phyloP scores from a whole-genome alignment of 1,284 basidiomycete genomes.

The Ustilago xerochloae region DNA sequence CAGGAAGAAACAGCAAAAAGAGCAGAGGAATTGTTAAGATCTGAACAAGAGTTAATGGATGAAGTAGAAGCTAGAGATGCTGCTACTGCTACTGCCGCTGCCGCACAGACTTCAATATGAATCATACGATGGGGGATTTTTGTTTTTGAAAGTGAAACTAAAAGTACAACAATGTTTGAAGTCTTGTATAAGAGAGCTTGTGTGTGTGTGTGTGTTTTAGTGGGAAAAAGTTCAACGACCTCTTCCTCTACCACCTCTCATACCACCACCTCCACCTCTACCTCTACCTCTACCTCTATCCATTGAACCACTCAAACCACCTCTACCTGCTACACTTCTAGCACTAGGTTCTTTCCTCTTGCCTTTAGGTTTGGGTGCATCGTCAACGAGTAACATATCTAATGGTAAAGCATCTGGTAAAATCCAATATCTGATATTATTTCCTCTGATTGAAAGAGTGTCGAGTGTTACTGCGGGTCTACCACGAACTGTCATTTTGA shows the following conservation, averaged over 20 bases:
- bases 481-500: slow-evolving; percentile 92
- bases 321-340: slow-evolving; percentile 37
- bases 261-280: slow-evolving; percentile 38
- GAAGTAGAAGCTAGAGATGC: slow-evolving; percentile 47
- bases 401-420: slow-evolving; percentile 95
- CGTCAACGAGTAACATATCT: slow-evolving; percentile 95
- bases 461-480: slow-evolving; percentile 78
- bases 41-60: slow-evolving; percentile 40
- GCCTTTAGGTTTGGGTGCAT: slow-evolving; percentile 91
- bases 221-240: slow-evolving; percentile 6
- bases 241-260: slow-evolving; percentile 18
- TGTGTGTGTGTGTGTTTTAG: background rate
- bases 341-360: slow-evolving; percentile 57
- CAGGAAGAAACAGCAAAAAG: slow-evolving; percentile 40
- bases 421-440: slow-evolving; percentile 83
- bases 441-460: slow-evolving; percentile 67
- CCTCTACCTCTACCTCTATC: slow-evolving; percentile 56
- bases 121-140: background rate
- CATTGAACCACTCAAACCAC: too few species aligned
- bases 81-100: slow-evolving; percentile 17
- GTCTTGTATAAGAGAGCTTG: background rate
- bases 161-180: background rate
- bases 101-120: background rate
- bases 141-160: slow-evolving; percentile 1
- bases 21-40: slow-evolving; percentile 49